Conservation (phyloP, 2,329 filamentous ascomycete genomes). For the Aspergillus luchuensis region DNA sequence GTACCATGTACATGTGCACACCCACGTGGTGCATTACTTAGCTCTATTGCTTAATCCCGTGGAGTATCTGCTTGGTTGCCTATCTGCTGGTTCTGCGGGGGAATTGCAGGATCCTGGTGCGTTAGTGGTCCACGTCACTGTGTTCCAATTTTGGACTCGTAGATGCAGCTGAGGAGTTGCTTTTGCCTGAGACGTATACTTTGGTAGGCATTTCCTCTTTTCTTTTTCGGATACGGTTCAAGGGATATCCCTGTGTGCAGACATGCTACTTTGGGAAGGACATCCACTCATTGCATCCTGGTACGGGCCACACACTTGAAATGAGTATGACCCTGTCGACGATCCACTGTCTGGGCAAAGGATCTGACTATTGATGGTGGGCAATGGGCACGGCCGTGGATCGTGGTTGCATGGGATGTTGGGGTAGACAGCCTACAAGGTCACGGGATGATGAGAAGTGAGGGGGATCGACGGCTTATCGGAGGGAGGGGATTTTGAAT, state of each 20-base stretch:
- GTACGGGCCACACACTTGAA: background rate
- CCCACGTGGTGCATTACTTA: background rate
- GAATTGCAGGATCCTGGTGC: too few relatives aligned
- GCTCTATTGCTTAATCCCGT: background rate
- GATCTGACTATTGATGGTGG: background rate
- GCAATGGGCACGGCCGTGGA: background rate
- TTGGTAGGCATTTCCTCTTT: too few relatives aligned
- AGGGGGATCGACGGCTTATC: slow-evolving; percentile 3
- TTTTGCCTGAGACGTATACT: too few relatives aligned
- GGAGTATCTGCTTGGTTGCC: background rate
- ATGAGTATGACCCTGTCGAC: background rate
- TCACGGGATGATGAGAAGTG: slow-evolving; percentile 1
- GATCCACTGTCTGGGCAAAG: background rate
- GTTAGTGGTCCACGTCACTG: background rate
- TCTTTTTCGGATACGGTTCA: too few relatives aligned
- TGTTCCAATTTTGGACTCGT: background rate
- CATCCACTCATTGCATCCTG: background rate
- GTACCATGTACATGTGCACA: background rate
- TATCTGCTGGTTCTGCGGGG: background rate
- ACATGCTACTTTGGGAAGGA: background rate
- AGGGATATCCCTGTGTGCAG: background rate
- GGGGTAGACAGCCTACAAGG: background rate
- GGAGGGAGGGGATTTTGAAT: background rate
- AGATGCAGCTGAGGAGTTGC: too few relatives aligned
- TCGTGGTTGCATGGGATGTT: background rate